Evolutionary conservation across 768 basidiomycete species (phyloP).

Genomic region (Ramaria sp.): DNA sequence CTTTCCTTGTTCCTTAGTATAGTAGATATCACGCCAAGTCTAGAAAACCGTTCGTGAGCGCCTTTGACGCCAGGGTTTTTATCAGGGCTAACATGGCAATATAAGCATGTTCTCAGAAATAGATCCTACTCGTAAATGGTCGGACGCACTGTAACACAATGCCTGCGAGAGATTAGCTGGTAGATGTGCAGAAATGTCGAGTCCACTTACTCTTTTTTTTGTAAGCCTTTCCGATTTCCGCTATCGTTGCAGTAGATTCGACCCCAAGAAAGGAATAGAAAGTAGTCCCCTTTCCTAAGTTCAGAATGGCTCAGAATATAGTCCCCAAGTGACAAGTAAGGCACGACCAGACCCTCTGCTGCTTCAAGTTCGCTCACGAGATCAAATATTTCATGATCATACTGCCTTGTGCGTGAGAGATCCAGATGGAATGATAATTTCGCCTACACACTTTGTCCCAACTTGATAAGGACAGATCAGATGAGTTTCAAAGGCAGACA

Average conservation of each 20-base stretch:
- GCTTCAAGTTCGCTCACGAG: constrained; percentile 71
- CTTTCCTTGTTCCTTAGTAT: constrained; percentile 71
- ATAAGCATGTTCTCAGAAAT: neutral
- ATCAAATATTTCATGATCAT: constrained; percentile 96
- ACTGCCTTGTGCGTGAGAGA: constrained; percentile 33
- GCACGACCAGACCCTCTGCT: constrained; percentile 50
- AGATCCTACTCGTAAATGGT: neutral
- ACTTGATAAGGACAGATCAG: constrained; percentile 7
- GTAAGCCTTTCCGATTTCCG: constrained; percentile 84
- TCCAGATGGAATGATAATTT: neutral
- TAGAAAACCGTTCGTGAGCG: constrained; percentile 83
- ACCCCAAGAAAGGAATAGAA: constrained; percentile 95
- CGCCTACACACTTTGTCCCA: constrained; percentile 11
- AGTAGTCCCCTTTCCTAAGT: constrained; percentile 70
- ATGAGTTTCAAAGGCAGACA: neutral
- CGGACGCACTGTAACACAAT: constrained; percentile 2
- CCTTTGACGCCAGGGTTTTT: constrained; percentile 84
- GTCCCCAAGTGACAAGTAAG: neutral
- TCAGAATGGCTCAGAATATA: neutral
- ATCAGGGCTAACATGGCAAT: constrained; percentile 63
- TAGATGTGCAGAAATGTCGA: neutral
- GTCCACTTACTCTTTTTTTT: constrained; percentile 79
- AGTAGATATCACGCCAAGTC: constrained; percentile 73
- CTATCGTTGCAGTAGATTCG: constrained; percentile 54
- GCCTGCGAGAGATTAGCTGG: neutral